Conservation (phyloP, 306 rosid genomes). For the Cyclanthera cordifolia region DNA sequence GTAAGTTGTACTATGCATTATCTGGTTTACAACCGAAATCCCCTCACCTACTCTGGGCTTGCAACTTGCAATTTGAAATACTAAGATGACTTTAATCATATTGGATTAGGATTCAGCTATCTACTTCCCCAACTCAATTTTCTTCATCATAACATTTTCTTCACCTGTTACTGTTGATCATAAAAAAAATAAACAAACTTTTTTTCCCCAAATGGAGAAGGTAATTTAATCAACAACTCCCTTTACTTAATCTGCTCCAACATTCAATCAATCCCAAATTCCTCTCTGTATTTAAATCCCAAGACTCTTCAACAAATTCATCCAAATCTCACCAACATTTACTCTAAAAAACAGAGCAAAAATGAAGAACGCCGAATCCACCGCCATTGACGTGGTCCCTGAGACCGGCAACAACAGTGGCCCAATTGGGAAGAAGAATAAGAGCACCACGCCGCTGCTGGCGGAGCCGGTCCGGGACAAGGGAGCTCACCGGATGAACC, state of each 20-base stretch:
- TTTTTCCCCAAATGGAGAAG: slow-evolving; percentile 10
- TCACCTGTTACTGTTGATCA: not conserved
- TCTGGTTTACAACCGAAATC: too few relatives aligned
- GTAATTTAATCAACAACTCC: slow-evolving; percentile 8
- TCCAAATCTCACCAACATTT: too few relatives aligned
- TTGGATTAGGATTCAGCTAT: slow-evolving; percentile 11
- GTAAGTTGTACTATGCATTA: too few relatives aligned
- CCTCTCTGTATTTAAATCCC: slow-evolving; percentile 1
- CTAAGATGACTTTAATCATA: not conserved
- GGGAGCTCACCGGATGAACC: slow-evolving; percentile 39
- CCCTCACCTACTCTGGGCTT: too few relatives aligned
- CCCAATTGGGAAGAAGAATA: slow-evolving; percentile 34
- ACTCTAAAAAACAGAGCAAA: not conserved
- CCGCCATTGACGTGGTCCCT: slow-evolving; percentile 38
- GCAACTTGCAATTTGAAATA: not conserved
- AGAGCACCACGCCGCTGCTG: slow-evolving; percentile 5
- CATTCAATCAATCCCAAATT: not conserved
- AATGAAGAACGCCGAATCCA: slow-evolving; percentile 46
- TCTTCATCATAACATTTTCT: not conserved
- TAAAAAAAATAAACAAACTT: not conserved
- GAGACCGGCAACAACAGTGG: slow-evolving; percentile 21
- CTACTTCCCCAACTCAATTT: slow-evolving; percentile 6
- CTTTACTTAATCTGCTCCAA: slow-evolving; percentile 9
- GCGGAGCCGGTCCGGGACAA: not conserved
- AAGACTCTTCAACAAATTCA: not conserved